These are phyloP conservation scores for Thyridium curvatum DNA, from an alignment of 2,329 filamentous ascomycete genomes.

Conservation along the genomic window DNA sequence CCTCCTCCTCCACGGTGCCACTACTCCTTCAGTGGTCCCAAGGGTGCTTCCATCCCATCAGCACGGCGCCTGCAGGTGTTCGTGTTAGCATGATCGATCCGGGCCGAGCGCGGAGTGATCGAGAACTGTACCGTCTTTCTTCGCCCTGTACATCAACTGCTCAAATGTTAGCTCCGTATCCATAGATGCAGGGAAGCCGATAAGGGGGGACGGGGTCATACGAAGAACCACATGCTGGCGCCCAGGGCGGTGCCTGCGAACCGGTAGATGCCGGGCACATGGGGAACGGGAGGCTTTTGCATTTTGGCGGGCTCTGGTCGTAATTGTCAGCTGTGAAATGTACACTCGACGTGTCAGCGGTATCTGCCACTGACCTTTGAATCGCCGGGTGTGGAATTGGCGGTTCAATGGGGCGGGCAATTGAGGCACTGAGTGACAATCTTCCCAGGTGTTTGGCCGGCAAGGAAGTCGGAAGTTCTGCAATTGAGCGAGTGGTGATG, in stretches of 20 bases:
- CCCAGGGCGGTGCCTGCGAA: slow-evolving; percentile 81
- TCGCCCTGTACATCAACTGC: slow-evolving; percentile 91
- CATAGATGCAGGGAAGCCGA: background rate
- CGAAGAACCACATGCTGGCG: slow-evolving; percentile 99
- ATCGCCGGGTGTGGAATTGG: too few species aligned
- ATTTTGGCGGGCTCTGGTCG: slow-evolving; percentile 2
- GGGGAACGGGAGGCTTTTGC: slow-evolving; percentile 24
- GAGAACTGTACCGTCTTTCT: slow-evolving; percentile 69
- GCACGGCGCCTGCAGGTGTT: slow-evolving; percentile 51
- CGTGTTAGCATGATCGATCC: slow-evolving; percentile 3
- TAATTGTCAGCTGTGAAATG: background rate
- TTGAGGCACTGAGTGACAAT: too few species aligned
- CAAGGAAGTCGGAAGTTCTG: too few species aligned
- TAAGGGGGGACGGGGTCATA: slow-evolving; percentile 39
- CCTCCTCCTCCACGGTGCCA: slow-evolving; percentile 1
- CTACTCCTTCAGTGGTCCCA: slow-evolving; percentile 72
- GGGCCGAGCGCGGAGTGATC: background rate
- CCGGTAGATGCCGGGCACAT: slow-evolving; percentile 63
- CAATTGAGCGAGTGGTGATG: too few species aligned
- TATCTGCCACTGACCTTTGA: too few species aligned
- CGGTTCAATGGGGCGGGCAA: too few species aligned
- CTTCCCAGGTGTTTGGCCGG: too few species aligned
- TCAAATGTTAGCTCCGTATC: slow-evolving; percentile 7
- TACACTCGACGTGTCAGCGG: too few species aligned
- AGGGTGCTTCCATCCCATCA: slow-evolving; percentile 92